phyloP scores from a whole-genome alignment of 768 basidiomycete genomes.

The Termitomyces sp. region DNA sequence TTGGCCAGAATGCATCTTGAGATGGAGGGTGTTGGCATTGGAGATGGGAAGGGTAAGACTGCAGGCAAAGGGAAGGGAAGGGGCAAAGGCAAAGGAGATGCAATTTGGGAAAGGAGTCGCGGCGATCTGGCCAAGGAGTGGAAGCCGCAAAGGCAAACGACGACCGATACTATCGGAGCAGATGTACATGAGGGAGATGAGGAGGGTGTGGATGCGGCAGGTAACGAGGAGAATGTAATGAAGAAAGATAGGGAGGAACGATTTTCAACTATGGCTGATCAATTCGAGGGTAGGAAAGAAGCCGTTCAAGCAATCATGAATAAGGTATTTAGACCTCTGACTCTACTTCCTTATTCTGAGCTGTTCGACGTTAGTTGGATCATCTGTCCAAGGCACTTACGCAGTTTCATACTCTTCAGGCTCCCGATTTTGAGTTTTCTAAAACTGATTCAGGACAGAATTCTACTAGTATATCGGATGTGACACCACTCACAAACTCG shows the following conservation, averaged over 20 bases:
- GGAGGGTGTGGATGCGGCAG: slow-evolving; percentile 46
- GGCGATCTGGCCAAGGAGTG: slow-evolving; percentile 6
- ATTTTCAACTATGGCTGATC: slow-evolving; percentile 63
- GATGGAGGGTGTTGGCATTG: slow-evolving; percentile 64
- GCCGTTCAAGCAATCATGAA: slow-evolving; percentile 70
- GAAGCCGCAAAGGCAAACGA: slow-evolving; percentile 13
- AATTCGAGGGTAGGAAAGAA: slow-evolving; percentile 67
- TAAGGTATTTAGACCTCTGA: slow-evolving; percentile 45
- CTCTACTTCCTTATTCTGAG: slow-evolving; percentile 1
- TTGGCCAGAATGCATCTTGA: slow-evolving; percentile 70
- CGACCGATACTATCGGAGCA: slow-evolving; percentile 19
- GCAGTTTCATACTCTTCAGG: slow-evolving; percentile 47
- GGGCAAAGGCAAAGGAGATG: slow-evolving; percentile 20
- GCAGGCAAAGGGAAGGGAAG: slow-evolving; percentile 31
- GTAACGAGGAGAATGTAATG: slow-evolving; percentile 53
- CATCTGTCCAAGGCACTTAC: slow-evolving; percentile 50
- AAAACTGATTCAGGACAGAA: slow-evolving; percentile 17
- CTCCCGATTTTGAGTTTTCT: slow-evolving; percentile 40
- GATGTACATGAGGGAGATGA: slow-evolving; percentile 42
- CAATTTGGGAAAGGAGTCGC: slow-evolving; percentile 10
- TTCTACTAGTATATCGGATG: slow-evolving; percentile 15
- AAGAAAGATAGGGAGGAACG: slow-evolving; percentile 60
- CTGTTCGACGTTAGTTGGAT: slow-evolving; percentile 43
- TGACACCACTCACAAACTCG: slow-evolving; percentile 8
- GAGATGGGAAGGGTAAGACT: slow-evolving; percentile 30